Percentiles rank a stretch among this genome's conserved stretches.
These are phyloP conservation scores for Lagerstroemia speciosa DNA, from an alignment of 345 rosid species.

Conservation along the genomic window DNA sequence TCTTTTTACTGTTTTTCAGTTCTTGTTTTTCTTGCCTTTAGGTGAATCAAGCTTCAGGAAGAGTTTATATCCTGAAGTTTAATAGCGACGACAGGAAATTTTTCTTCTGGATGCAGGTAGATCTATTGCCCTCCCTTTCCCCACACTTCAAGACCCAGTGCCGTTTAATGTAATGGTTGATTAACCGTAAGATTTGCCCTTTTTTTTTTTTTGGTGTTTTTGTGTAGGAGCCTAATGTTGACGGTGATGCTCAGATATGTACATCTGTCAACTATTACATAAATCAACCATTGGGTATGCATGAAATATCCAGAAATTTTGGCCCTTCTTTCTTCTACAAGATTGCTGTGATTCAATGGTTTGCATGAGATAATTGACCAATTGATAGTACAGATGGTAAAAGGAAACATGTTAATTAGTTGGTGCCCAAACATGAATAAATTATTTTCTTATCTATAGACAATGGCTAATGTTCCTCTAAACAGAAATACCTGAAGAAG, in stretches of 20 bases:
- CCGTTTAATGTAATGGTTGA: not conserved
- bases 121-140: not conserved
- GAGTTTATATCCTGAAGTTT: conserved; percentile 87
- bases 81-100: conserved; percentile 75
- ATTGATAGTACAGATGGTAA: not conserved
- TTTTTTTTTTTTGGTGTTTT: not conserved
- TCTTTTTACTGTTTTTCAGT: conserved; percentile 3
- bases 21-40: conserved; percentile 19
- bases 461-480: not conserved
- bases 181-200: not conserved
- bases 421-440: not conserved
- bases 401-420: not conserved
- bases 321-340: not conserved
- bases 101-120: conserved; percentile 95
- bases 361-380: not conserved
- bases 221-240: conserved; percentile 69
- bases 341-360: not conserved
- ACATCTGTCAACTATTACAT: conserved; percentile 55
- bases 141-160: conserved; percentile 10
- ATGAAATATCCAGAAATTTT: not conserved
- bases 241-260: conserved; percentile 62
- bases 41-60: conserved; percentile 82
- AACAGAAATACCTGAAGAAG: conserved; percentile 30
- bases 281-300: conserved; percentile 69
- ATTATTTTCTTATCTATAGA: not conserved